Evolutionary conservation across 805 yeast genomes (phyloP).

Genomic region (Naumovozyma dairenensis): DNA sequence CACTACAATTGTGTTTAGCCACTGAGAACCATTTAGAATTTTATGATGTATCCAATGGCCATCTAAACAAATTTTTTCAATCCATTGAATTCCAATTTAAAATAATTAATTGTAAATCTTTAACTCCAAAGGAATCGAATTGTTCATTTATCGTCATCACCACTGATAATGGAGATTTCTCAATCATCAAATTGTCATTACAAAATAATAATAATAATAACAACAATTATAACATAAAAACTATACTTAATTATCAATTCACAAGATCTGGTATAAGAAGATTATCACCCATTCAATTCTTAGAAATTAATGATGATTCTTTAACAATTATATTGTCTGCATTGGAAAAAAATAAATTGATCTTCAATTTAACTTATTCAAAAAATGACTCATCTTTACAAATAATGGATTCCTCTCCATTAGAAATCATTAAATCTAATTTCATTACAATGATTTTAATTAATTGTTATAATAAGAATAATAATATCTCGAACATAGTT

Average conservation of each 20-base stretch:
- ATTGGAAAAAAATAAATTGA: constrained; percentile 62
- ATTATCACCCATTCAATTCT: constrained; percentile 61
- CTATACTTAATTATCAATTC: constrained; percentile 53
- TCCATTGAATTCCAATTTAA: constrained; percentile 49
- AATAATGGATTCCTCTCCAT: constrained; percentile 68
- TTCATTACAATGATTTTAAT: constrained; percentile 42
- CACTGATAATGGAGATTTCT: constrained; percentile 70
- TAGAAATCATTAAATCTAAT: constrained; percentile 51
- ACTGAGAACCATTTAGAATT: constrained; percentile 24
- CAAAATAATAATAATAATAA: constrained; percentile 11
- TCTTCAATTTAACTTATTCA: constrained; percentile 46
- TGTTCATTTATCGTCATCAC: constrained; percentile 56
- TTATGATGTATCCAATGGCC: constrained; percentile 45
- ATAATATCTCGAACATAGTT: no score
- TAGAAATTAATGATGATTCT: constrained; percentile 65
- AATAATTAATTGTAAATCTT: constrained; percentile 31
- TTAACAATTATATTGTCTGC: constrained; percentile 69
- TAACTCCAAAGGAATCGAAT: constrained; percentile 44
- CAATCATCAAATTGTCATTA: constrained; percentile 23
- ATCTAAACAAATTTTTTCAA: constrained; percentile 33
- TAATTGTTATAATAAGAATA: constrained; percentile 61
- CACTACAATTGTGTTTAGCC: constrained; percentile 25
- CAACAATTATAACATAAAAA: constrained; percentile 34
- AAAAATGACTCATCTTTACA: no score
- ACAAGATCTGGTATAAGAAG: constrained; percentile 69